Evolutionary conservation across 108 stramenopile genomes (phyloP).

Genomic region (Nitzschia sp.): DNA sequence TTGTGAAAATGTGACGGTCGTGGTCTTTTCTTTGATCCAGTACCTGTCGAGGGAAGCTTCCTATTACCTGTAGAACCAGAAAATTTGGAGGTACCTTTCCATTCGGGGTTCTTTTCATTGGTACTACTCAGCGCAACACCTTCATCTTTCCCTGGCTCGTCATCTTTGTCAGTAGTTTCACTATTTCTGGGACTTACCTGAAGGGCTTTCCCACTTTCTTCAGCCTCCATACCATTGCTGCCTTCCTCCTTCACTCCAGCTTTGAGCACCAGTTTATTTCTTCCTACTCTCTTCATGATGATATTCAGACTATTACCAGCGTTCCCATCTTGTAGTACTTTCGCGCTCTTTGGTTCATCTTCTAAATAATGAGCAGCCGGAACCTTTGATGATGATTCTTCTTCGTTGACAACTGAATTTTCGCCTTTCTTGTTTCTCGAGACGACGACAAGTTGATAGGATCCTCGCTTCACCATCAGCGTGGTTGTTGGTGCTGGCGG

Average conservation of each 20-base stretch:
- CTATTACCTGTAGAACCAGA: no score
- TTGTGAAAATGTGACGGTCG: background rate
- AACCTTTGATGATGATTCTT: background rate
- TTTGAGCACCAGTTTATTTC: constrained; percentile 10
- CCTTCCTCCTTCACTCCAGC: background rate
- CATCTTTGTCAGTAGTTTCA: no score
- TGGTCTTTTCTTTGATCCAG: background rate
- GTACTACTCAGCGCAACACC: no score
- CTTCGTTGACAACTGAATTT: background rate
- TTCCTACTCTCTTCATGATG: constrained; percentile 8
- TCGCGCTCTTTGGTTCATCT: background rate
- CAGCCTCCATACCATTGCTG: no score
- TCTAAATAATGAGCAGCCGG: background rate
- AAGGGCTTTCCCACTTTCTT: no score
- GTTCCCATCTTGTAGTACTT: background rate
- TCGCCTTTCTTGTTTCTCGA: background rate
- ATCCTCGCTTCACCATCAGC: constrained; percentile 3
- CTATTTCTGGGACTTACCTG: no score
- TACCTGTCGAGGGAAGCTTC: background rate
- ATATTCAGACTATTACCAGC: background rate
- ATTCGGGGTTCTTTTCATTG: no score
- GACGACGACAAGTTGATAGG: background rate
- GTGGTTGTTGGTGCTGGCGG: background rate
- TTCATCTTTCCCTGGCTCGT: no score
- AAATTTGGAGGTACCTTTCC: no score